phyloP scores from a whole-genome alignment of 768 basidiomycete species.

The Russula emetica region DNA sequence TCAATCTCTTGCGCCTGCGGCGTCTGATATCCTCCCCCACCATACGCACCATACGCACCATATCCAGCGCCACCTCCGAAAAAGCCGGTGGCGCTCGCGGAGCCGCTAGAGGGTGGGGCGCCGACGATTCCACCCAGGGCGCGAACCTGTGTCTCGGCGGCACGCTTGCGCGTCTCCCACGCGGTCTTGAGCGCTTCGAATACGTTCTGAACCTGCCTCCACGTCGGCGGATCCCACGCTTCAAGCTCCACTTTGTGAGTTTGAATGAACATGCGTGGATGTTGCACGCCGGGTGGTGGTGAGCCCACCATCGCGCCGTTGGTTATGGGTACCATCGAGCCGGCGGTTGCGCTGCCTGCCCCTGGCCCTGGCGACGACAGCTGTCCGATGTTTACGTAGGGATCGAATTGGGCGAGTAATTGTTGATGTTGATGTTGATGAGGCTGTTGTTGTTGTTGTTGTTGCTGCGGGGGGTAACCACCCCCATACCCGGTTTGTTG shows the following conservation, averaged over 20 bases:
- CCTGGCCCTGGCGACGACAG: not conserved
- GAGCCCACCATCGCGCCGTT: conserved; percentile 8
- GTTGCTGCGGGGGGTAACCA: conserved; percentile 26
- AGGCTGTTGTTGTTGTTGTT: conserved; percentile 8
- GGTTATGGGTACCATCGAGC: not conserved
- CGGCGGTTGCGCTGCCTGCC: not conserved
- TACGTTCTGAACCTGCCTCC: conserved; percentile 42
- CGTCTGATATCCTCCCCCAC: conserved; percentile 21
- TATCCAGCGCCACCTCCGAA: conserved; percentile 32
- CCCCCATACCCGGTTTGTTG: conserved; percentile 25
- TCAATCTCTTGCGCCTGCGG: conserved; percentile 42
- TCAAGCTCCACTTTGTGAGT: conserved; percentile 61
- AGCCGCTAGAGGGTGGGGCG: conserved; percentile 25
- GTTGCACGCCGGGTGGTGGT: conserved; percentile 40
- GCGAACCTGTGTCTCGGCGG: conserved; percentile 46
- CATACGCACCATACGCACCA: conserved; percentile 30
- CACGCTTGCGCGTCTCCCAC: conserved; percentile 59
- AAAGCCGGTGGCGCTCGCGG: conserved; percentile 29
- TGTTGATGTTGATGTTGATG: conserved; percentile 18
- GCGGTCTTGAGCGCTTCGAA: conserved; percentile 64
- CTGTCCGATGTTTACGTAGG: conserved; percentile 18
- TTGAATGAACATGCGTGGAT: conserved; percentile 67
- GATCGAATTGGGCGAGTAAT: conserved; percentile 27
- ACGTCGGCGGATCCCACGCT: conserved; percentile 29
- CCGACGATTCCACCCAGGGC: conserved; percentile 41